Percentiles rank a stretch among this genome's conserved stretches.
phyloP scores from a whole-genome alignment of 306 rosid genomes.

The Trichosanthes truncata region DNA sequence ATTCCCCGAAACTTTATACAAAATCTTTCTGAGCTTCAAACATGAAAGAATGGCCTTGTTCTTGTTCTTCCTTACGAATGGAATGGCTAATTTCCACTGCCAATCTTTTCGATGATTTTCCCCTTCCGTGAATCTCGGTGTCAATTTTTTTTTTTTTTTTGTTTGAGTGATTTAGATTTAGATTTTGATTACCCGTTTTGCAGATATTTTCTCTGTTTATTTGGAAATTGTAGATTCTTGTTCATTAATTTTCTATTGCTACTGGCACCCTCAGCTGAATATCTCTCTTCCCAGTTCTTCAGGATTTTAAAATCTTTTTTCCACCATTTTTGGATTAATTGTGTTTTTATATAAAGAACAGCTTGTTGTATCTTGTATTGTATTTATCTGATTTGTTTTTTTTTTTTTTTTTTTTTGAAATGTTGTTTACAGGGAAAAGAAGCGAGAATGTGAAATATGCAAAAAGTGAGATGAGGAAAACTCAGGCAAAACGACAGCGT shows the following conservation, averaged over 20 bases:
- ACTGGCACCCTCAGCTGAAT: neutral
- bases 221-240: slow-evolving; percentile 28
- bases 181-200: neutral
- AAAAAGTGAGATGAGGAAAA: slow-evolving; percentile 13
- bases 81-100: neutral
- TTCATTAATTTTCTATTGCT: neutral
- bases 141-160: neutral
- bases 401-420: neutral
- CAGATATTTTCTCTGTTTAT: neutral
- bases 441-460: neutral
- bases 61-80: neutral
- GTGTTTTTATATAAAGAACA: neutral
- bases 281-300: neutral
- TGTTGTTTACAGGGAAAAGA: neutral
- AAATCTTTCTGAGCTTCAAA: neutral
- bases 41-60: slow-evolving; percentile 12
- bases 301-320: neutral
- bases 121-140: slow-evolving; percentile 22
- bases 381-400: neutral
- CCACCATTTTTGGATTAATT: neutral
- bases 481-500: slow-evolving; percentile 26
- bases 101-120: slow-evolving; percentile 17
- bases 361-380: neutral
- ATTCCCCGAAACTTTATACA: no score
- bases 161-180: neutral